Percentiles rank a stretch among this genome's conserved stretches.
These are phyloP conservation scores for Cynara cardunculus DNA, from an alignment of 129 eudicot species.

Conservation along the genomic window DNA sequence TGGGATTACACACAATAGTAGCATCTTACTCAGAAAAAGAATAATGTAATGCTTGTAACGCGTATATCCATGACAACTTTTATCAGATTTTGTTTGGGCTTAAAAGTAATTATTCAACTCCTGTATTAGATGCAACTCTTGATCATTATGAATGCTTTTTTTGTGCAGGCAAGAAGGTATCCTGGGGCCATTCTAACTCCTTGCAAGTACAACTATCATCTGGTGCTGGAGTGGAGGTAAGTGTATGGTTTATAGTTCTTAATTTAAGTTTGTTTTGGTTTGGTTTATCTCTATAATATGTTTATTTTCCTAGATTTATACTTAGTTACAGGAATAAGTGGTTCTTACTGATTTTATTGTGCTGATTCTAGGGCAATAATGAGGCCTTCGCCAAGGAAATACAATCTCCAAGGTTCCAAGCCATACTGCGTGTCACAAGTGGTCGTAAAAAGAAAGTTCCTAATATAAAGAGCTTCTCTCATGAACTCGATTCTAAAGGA, in stretches of 20 bases:
- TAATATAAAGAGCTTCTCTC: constrained; percentile 91
- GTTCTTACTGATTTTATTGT: constrained; percentile 20
- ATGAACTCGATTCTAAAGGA: constrained; percentile 93
- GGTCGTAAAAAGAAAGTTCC: constrained; percentile 75
- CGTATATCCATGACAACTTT: not conserved
- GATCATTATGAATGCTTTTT: constrained; percentile 7
- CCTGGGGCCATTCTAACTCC: constrained; percentile 69
- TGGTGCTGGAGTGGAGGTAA: constrained; percentile 56
- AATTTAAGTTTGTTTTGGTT: not conserved
- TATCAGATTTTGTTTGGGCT: constrained; percentile 9
- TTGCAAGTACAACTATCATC: constrained; percentile 29
- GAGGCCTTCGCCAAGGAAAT: constrained; percentile 67
- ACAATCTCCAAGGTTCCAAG: constrained; percentile 85
- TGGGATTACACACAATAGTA: not conserved
- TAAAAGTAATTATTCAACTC: not conserved
- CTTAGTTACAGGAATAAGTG: constrained; percentile 17
- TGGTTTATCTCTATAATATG: not conserved
- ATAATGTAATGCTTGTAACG: not conserved
- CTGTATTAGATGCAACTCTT: constrained; percentile 16
- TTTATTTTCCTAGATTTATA: not conserved
- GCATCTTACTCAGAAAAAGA: not conserved
- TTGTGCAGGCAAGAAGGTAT: constrained; percentile 49
- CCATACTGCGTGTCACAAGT: constrained; percentile 76
- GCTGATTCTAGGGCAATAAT: constrained; percentile 50
- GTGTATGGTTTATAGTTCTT: not conserved